Conservation (phyloP, 129 eudicot genomes). For the Pseudognaphalium luteoalbum region DNA sequence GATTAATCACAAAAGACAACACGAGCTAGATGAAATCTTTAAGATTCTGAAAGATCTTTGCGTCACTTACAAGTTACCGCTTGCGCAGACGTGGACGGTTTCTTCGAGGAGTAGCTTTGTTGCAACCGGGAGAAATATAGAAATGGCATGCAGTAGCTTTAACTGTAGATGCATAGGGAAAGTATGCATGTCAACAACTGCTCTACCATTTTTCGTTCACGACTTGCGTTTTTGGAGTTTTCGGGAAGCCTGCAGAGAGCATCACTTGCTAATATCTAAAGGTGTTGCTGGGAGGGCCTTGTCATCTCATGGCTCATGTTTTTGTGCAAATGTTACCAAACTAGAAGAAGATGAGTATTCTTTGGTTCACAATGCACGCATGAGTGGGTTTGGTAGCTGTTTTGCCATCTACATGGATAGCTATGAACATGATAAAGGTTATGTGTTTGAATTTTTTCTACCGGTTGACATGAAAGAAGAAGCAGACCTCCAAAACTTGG, state of each 20-base stretch:
- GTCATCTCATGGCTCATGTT: constrained; percentile 11
- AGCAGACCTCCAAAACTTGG: constrained; percentile 7
- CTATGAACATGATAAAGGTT: not conserved
- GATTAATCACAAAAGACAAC: not conserved
- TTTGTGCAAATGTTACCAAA: constrained; percentile 13
- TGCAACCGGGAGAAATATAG: not conserved
- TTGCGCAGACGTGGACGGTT: constrained; percentile 11
- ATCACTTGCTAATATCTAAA: constrained; percentile 7
- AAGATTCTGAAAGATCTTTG: constrained; percentile 6
- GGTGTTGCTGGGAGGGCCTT: constrained; percentile 22
- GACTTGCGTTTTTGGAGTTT: not conserved
- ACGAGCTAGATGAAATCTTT: constrained; percentile 11
- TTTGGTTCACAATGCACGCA: constrained; percentile 12
- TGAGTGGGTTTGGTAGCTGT: constrained; percentile 6
- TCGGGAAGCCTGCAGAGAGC: constrained; percentile 8
- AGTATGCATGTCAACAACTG: constrained; percentile 8
- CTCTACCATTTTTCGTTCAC: not conserved
- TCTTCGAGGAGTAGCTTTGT: constrained; percentile 9
- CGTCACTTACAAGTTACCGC: constrained; percentile 3
- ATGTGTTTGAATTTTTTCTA: constrained; percentile 9
- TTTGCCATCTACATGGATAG: constrained; percentile 10
- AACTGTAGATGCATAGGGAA: not conserved
- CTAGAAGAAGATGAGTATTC: constrained; percentile 14
- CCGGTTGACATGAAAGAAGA: not conserved
- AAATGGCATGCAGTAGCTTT: constrained; percentile 17